Evolutionary conservation across 192 early-diverging fungal species (phyloP).

Genomic region (Backusella tarrabulga): DNA sequence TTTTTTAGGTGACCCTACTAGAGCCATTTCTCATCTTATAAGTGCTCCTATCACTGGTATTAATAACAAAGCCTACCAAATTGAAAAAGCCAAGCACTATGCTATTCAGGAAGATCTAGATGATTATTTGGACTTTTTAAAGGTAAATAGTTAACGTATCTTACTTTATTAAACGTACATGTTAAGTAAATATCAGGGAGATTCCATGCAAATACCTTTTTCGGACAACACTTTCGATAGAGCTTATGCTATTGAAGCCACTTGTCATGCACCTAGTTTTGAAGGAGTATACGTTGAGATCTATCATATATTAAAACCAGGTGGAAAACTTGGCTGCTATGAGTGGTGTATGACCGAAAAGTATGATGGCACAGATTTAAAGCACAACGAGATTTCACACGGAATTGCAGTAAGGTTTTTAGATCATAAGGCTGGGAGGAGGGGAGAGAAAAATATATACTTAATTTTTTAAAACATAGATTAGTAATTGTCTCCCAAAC

Average conservation of each 20-base stretch:
- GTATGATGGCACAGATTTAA: constrained; percentile 72
- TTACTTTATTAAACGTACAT: neutral
- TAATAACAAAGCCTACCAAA: constrained; percentile 96
- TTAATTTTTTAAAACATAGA: neutral
- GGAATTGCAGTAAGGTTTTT: constrained; percentile 64
- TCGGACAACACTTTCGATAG: constrained; percentile 78
- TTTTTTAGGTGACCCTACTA: constrained; percentile 76
- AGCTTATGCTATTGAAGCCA: constrained; percentile 94
- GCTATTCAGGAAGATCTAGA: constrained; percentile 65
- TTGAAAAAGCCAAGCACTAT: constrained; percentile 72
- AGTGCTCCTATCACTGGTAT: constrained; percentile 86
- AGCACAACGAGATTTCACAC: constrained; percentile 73
- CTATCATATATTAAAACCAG: constrained; percentile 91
- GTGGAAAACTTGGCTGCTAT: constrained; percentile 89
- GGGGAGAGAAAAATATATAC: neutral
- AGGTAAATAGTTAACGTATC: constrained; percentile 21
- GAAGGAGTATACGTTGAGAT: constrained; percentile 86
- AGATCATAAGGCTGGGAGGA: neutral
- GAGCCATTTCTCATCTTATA: constrained; percentile 86
- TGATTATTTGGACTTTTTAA: constrained; percentile 45
- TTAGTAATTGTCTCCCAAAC: constrained; percentile 87
- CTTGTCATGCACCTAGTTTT: constrained; percentile 82
- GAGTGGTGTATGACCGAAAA: constrained; percentile 94
- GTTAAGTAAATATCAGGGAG: constrained; percentile 49
- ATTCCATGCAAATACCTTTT: constrained; percentile 90